Evolutionary conservation across 768 basidiomycete species (phyloP), one percentile per base, ranked within the genome.

Genomic region (Amylocystis lapponica): DNA sequence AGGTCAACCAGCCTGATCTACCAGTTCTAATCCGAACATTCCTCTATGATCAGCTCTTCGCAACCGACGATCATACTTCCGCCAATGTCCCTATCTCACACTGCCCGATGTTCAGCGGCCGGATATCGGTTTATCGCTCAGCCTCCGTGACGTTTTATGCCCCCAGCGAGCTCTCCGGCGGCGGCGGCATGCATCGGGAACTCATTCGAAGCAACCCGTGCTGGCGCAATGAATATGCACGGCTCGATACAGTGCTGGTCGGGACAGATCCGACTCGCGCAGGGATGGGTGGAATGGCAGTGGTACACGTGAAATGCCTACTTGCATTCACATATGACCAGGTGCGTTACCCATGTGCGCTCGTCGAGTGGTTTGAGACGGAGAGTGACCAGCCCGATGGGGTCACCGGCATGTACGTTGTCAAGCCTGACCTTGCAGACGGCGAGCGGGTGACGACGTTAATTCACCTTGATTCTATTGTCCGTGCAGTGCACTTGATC

Each of bases 401-500:
- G 21, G 45, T 61, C 54, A 42, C 41, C 0, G 51, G 64, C 0
- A 58, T 64, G 57, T 65, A 61, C 61, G 26, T 56, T 5, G 50
- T 60, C 0, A 14, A 30, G 9, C 60, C 53, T 6, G 51, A 27
- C 13, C n/a, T 29, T 39, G 10, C 12, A 52, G 1, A 40, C 27
- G 2, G 44, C 67, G 2, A 55, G 65, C 9, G 6, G 5, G 32
- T 5, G 32, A 33, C 14, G 14, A n/a, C 19, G 27, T 9, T 30
- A 30, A n/a, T 33, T 6, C 32, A 33, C 19, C 7, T 33, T n/a
- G 32, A 33, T 6, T 33, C 6, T 33, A 61, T 69, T 27, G 46
- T 57, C 22, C 52, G 53, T 5, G 61, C 51, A 2, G 61, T 55
- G 0, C 66, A 70, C 41, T 49, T 68, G 7, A 32, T 51, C 2